Evolutionary conservation across 441 rosid species (phyloP).

Genomic region (Biscutella laevigata): DNA sequence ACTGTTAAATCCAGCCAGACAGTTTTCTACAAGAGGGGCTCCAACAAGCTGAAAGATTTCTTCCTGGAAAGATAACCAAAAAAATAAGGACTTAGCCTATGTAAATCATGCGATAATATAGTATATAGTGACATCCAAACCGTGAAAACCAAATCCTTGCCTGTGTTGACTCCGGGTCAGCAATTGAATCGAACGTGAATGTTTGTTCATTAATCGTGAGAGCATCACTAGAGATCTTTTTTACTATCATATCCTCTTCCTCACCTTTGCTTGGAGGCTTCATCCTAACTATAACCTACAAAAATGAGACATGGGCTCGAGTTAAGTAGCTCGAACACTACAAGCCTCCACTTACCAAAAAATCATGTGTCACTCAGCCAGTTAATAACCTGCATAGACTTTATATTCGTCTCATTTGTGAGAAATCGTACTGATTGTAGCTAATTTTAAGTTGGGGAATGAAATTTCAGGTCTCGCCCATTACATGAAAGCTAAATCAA

Average conservation of each 20-base stretch:
- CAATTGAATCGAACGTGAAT: slow-evolving; percentile 86
- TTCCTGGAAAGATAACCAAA: slow-evolving; percentile 33
- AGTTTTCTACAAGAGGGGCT: slow-evolving; percentile 87
- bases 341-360: background rate
- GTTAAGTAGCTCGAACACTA: background rate
- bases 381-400: background rate
- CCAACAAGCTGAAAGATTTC: slow-evolving; percentile 89
- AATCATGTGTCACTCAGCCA: background rate
- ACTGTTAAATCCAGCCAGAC: slow-evolving; percentile 96
- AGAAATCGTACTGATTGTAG: background rate
- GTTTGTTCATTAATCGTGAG: slow-evolving; percentile 69
- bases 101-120: background rate
- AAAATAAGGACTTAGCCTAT: slow-evolving; percentile 2
- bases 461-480: too few relatives aligned
- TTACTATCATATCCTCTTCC: slow-evolving; percentile 59
- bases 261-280: slow-evolving; percentile 68
- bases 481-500: background rate
- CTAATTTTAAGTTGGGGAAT: too few relatives aligned
- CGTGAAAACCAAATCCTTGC: slow-evolving; percentile 23
- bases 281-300: slow-evolving; percentile 82
- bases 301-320: background rate
- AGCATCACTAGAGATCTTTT: slow-evolving; percentile 57
- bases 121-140: background rate
- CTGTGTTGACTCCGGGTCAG: slow-evolving; percentile 73
- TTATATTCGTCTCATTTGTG: background rate